Base-by-base conservation (phyloP, 192 early-diverging fungal species). In the Funneliformis mosseae region DNA sequence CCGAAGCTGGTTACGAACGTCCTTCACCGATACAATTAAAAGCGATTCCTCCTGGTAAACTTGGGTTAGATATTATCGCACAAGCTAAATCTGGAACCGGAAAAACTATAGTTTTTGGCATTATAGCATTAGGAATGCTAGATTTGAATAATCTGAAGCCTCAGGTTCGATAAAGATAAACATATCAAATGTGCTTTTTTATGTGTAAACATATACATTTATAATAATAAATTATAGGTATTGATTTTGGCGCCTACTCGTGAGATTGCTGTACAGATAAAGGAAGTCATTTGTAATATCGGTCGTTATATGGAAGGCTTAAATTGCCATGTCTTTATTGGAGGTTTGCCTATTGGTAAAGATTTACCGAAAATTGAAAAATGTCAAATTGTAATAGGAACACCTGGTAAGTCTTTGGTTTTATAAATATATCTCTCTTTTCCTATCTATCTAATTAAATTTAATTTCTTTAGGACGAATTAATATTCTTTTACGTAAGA, bases 61-160 rank as follows among this genome's bases (percentile, higher is more conserved):
- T 91, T 3, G 90, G 90, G 0, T 81, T 91, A 8, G 88, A 97
- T 84, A 83, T 97, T 84, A 92, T 97, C 71, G 94, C 94, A 2
- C 95, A 97, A 78, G 94, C 94, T 48, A 93, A 96, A 77, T 94
- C 94, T 8, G 95, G 92, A 46, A 82, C 79, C 4, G 81, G 83
- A 60, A 81, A 85, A 70, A 83, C 80, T 4, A 77, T 84, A 75
- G 93, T 94, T 1, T 97, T 97, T 81, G 85, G 86, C 21, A 84
- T 91, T 25, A 88, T 90, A 60, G 84, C 88, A 11, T 81, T 92
- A 33, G 88, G 89, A 74, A 66, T 82, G 5, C 71, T 90, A 11
- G 67, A 88, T 66, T 75, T 83, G n/a, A 63, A 42, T 5, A 42
- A 78, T 16, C 33, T 27, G 27, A 42, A 68, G 7, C 81, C 83